These are phyloP conservation scores for Paxillus rubicundulus DNA, from an alignment of 768 basidiomycete genomes.

Conservation along the genomic window DNA sequence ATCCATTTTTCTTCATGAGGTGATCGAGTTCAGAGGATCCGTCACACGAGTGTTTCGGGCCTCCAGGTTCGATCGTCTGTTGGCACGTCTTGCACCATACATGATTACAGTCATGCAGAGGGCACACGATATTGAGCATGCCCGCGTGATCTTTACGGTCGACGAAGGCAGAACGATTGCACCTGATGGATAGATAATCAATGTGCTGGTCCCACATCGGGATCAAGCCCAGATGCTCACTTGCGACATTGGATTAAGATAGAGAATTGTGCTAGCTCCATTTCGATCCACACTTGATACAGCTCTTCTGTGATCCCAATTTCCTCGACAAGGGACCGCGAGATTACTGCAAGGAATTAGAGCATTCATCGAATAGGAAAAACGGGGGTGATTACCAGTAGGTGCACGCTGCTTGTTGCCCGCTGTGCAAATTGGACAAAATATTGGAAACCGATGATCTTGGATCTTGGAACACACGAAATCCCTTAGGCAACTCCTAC, in stretches of 20 bases:
- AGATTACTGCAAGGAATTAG: slow-evolving; percentile 34
- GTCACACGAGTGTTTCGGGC: slow-evolving; percentile 55
- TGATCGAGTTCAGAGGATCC: slow-evolving; percentile 52
- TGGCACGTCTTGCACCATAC: slow-evolving; percentile 64
- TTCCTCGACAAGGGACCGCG: slow-evolving; percentile 38
- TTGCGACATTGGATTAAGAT: slow-evolving; percentile 48
- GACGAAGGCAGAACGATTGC: slow-evolving; percentile 46
- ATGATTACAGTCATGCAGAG: slow-evolving; percentile 44
- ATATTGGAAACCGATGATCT: slow-evolving; percentile 55
- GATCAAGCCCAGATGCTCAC: slow-evolving; percentile 31
- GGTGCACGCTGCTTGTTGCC: slow-evolving; percentile 22
- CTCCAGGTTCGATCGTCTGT: slow-evolving; percentile 34
- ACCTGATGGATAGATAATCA: slow-evolving; percentile 34
- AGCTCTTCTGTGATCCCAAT: slow-evolving; percentile 46
- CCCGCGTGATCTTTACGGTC: slow-evolving; percentile 47
- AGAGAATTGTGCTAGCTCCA: slow-evolving; percentile 45
- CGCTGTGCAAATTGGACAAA: slow-evolving; percentile 56
- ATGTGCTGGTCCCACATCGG: not conserved
- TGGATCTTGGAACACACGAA: slow-evolving; percentile 46
- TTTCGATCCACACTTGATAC: slow-evolving; percentile 41
- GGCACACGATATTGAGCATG: slow-evolving; percentile 45
- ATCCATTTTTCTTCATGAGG: slow-evolving; percentile 53
- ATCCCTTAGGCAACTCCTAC: slow-evolving; percentile 48
- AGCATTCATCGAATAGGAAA: not conserved
- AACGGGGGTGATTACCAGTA: slow-evolving; percentile 29